Percentiles rank a stretch among this genome's conserved stretches.
phyloP scores from a whole-genome alignment of 1,284 basidiomycete species.

The Boletellus dicymbophilus region DNA sequence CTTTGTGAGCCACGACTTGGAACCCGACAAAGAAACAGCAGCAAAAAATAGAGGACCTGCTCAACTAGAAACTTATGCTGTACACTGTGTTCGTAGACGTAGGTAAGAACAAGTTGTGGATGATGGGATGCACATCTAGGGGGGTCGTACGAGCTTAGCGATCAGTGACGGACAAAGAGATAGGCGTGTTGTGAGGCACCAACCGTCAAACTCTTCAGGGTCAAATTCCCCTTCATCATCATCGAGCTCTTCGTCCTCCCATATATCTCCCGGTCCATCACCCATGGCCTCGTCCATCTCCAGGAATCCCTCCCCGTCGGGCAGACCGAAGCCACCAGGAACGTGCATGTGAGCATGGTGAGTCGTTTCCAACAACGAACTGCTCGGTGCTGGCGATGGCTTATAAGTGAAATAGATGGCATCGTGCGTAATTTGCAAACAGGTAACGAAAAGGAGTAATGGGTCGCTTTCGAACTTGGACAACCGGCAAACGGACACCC shows the following conservation, averaged over 20 bases:
- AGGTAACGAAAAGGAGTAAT: slow-evolving; percentile 43
- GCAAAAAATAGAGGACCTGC: neutral
- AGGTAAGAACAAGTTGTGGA: slow-evolving; percentile 27
- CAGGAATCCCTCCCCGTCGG: slow-evolving; percentile 6
- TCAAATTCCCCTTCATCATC: neutral
- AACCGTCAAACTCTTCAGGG: neutral
- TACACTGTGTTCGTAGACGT: slow-evolving; percentile 24
- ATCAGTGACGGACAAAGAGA: no score
- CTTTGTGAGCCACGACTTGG: no score
- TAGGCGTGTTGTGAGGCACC: no score
- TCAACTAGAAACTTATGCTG: slow-evolving; percentile 21
- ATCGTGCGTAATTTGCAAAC: slow-evolving; percentile 59
- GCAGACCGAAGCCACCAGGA: neutral
- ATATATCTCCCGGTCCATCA: slow-evolving; percentile 10
- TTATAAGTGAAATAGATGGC: slow-evolving; percentile 52
- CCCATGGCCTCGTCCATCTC: slow-evolving; percentile 14
- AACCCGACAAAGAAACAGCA: neutral
- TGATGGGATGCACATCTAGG: slow-evolving; percentile 14
- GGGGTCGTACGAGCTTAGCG: neutral
- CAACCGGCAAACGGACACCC: slow-evolving; percentile 36
- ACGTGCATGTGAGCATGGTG: neutral
- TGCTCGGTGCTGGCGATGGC: slow-evolving; percentile 9
- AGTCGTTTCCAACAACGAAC: neutral
- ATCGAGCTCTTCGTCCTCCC: slow-evolving; percentile 15
- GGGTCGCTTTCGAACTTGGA: slow-evolving; percentile 39